Base-by-base conservation (phyloP, 2,329 filamentous ascomycete genomes). In the Pleoardoris graminearum region DNA sequence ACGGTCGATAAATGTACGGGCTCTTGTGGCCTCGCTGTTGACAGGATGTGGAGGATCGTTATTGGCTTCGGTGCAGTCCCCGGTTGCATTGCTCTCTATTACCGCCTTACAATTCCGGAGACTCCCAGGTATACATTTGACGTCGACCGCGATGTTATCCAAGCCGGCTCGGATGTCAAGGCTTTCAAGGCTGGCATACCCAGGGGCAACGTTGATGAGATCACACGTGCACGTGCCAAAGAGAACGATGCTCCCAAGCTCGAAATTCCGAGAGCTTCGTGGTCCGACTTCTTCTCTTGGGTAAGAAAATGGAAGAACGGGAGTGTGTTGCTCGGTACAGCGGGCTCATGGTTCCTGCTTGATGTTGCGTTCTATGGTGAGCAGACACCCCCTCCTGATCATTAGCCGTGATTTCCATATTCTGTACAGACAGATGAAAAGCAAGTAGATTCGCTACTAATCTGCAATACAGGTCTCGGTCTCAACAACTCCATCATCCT, bases 81-180 rank as follows among this genome's bases (percentile, higher is more conserved):
- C 1, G 90, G 87, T 37, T 89, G 85, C 69, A 85, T 92, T 57
- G 90, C 90, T 21, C 83, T 94, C 16, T 93, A 94, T 79, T 94
- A 90, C 75, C 87, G 90, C 57, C 82, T 94, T 4, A 94, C 90
- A 46, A 93, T 94, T 60, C 90, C 90, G 21, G 90, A 95, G 76
- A 93, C 90, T 27, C 90, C 90, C 48, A 88, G 90, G 22, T 94
- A 93, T 77, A 94, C 90, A 22, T 93, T 94, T 63, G 90, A 94
- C 68, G 83, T 94, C 23, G 82, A 85, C 45, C 85, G 84, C 37
- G 89, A 94, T 65, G 80, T 90, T 1, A 83, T 89, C 63, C 86
- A 90, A 76, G 89, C 83, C 38, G 79, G 83, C 46, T 83, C 84
- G 45, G 89, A 92, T 60, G 82, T 87, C 63, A 83, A 85, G 67